Base-by-base conservation (phyloP, 768 basidiomycete genomes). In the Amanita pseudoporphyria region DNA sequence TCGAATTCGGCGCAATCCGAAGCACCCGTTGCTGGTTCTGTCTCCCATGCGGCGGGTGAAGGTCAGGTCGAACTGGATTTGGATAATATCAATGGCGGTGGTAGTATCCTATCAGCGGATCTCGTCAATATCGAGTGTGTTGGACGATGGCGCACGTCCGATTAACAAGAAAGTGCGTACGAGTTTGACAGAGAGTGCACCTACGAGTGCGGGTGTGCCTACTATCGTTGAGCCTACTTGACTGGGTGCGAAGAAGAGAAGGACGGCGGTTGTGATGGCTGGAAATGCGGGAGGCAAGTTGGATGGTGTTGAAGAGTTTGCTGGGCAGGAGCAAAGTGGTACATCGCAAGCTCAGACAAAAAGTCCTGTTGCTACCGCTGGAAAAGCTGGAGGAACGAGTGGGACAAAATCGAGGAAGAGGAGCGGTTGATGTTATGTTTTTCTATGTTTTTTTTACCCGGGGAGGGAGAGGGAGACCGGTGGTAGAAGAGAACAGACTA, bases 31-130 rank as follows among this genome's bases (percentile, higher is more conserved):
- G n/a, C 55, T 52, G 53, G 35, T 49, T 40, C 36, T 60, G 55
- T 58, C 57, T 40, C 58, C n/a, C n/a, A n/a, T n/a, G n/a, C n/a
- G n/a, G n/a, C n/a, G 58, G 21, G 45, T 57, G 48, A 57, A 55
- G 52, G 59, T 57, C 22, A 56, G 52, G 39, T 28, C 54, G 9
- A 41, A 51, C 35, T 26, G 21, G 24, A 21, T 18, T 13, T 26
- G 13, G 41, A 43, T 3, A 24, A 26, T 30, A 7, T 28, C 21
- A 22, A 41, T 21, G 22, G n/a, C 3, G 40, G 12, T 5, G n/a
- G n/a, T n/a, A 28, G 3, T 28, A 3, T 0, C 0, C 32, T 21
- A 28, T 32, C 50, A 45, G 47, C 37, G 37, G 37, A 48, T 53
- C 49, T 55, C n/a, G n/a, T n/a, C n/a, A n/a, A n/a, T n/a, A n/a